Evolutionary conservation across 139 green algal species (phyloP).

Genomic region (Microglena sp.): DNA sequence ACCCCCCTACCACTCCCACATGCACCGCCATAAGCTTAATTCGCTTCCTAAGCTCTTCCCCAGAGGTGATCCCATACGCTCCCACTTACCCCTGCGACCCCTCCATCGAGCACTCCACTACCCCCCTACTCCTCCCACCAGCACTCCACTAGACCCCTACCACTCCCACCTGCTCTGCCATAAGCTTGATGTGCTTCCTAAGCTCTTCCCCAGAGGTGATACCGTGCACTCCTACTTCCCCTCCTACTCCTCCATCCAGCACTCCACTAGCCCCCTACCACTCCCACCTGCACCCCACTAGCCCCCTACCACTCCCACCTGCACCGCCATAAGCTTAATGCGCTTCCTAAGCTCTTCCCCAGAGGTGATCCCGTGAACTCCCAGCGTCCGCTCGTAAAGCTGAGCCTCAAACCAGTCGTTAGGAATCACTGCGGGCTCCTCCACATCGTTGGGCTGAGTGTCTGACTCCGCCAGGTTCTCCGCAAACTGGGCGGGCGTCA

Average conservation of each 20-base stretch:
- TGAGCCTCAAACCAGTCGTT: not conserved
- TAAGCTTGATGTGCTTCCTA: constrained; percentile 2
- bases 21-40: not conserved
- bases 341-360: not conserved
- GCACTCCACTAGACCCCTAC: too few species aligned
- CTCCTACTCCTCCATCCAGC: too few species aligned
- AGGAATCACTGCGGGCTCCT: not conserved
- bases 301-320: too few species aligned
- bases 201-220: constrained; percentile 1
- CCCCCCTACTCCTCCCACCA: too few species aligned
- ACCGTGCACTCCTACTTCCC: not conserved
- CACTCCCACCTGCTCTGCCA: constrained; percentile 6
- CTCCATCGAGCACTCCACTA: too few species aligned
- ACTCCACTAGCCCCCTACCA: too few species aligned
- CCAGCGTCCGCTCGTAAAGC: too few species aligned
- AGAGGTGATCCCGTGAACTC: not conserved
- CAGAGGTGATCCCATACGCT: not conserved
- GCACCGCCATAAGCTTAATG: constrained; percentile 8
- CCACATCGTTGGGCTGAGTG: constrained; percentile 4
- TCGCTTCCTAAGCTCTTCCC: not conserved
- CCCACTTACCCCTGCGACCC: too few species aligned
- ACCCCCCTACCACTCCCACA: too few species aligned
- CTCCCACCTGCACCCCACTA: too few species aligned
- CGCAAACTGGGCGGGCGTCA: constrained; percentile 1
- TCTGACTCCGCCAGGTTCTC: constrained; percentile 11